These are phyloP conservation scores for Serendipita sp. DNA, from an alignment of 768 basidiomycete species.

Conservation along the genomic window DNA sequence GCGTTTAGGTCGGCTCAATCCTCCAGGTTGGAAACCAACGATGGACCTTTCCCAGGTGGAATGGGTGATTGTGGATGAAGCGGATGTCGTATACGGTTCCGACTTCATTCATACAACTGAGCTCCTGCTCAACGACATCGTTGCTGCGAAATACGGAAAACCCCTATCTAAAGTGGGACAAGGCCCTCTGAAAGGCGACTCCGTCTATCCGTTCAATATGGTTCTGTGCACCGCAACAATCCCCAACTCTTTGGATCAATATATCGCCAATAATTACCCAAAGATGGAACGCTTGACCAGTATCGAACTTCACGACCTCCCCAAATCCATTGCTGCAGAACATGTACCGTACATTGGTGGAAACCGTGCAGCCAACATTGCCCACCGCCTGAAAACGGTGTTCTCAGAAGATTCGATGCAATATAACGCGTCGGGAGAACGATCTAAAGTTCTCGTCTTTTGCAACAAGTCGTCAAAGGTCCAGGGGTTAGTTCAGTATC, in stretches of 20 bases:
- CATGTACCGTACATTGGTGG: conserved; percentile 65
- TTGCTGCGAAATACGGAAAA: conserved; percentile 36
- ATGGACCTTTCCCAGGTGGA: conserved; percentile 56
- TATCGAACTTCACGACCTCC: conserved; percentile 70
- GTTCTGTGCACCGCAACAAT: conserved; percentile 78
- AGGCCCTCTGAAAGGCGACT: background rate
- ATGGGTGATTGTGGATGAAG: conserved; percentile 85
- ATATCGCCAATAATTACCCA: conserved; percentile 14
- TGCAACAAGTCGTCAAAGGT: conserved; percentile 64
- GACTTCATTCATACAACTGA: conserved; percentile 69
- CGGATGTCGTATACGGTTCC: conserved; percentile 73
- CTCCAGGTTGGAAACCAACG: conserved; percentile 24
- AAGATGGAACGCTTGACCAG: conserved; percentile 31
- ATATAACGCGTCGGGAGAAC: conserved; percentile 15
- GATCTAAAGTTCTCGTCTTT: conserved; percentile 66
- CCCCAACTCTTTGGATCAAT: conserved; percentile 35
- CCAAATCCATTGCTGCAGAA: conserved; percentile 49
- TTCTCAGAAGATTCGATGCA: conserved; percentile 49
- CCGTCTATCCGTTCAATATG: conserved; percentile 56
- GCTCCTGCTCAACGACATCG: conserved; percentile 52
- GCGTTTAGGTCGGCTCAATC: conserved; percentile 23
- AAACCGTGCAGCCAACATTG: conserved; percentile 66
- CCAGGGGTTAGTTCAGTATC: conserved; percentile 38
- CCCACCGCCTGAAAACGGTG: conserved; percentile 50
- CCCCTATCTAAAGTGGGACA: conserved; percentile 19